These are phyloP conservation scores for Microcyclospora tardicrescens DNA, from an alignment of 2,329 filamentous ascomycete species.

Conservation along the genomic window DNA sequence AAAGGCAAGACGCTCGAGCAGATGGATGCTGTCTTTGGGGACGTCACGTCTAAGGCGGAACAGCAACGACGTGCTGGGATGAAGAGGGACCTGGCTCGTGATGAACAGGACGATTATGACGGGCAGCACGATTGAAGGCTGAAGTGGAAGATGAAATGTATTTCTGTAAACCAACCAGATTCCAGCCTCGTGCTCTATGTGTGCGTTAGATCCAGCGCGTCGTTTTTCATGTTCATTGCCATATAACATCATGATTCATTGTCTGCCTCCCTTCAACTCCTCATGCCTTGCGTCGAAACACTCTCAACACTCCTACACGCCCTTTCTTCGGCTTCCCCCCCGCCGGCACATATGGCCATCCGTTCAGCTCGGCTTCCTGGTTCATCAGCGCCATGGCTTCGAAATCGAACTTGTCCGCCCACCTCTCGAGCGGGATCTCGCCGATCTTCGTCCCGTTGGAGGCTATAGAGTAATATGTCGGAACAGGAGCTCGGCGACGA, in stretches of 20 bases:
- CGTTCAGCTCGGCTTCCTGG: slow-evolving; percentile 22
- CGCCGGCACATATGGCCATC: slow-evolving; percentile 12
- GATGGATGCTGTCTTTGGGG: slow-evolving; percentile 19
- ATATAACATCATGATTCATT: too few species aligned
- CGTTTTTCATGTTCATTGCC: too few species aligned
- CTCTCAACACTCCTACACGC: slow-evolving; percentile 8
- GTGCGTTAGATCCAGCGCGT: too few species aligned
- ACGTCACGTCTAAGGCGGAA: slow-evolving; percentile 13
- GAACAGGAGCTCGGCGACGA: slow-evolving; percentile 21
- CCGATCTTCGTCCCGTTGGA: slow-evolving; percentile 36
- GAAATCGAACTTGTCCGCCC: slow-evolving; percentile 31
- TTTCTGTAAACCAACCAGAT: too few species aligned
- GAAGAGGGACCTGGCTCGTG: slow-evolving; percentile 9
- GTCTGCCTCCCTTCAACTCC: too few species aligned
- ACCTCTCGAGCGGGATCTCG: slow-evolving; percentile 34
- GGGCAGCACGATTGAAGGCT: too few species aligned
- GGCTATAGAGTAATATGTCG: slow-evolving; percentile 30
- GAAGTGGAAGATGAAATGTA: too few species aligned
- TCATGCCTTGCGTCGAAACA: slow-evolving; percentile 9
- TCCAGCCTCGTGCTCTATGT: too few species aligned
- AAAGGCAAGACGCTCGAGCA: slow-evolving; percentile 29
- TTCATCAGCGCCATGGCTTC: slow-evolving; percentile 30
- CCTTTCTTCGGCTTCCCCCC: slow-evolving; percentile 6
- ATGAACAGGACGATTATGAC: too few species aligned
- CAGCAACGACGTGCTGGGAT: slow-evolving; percentile 15